Evolutionary conservation across 352 stramenopile species (phyloP), one percentile per base, ranked within the genome.

Genomic region (Phytophthora ramorum): DNA sequence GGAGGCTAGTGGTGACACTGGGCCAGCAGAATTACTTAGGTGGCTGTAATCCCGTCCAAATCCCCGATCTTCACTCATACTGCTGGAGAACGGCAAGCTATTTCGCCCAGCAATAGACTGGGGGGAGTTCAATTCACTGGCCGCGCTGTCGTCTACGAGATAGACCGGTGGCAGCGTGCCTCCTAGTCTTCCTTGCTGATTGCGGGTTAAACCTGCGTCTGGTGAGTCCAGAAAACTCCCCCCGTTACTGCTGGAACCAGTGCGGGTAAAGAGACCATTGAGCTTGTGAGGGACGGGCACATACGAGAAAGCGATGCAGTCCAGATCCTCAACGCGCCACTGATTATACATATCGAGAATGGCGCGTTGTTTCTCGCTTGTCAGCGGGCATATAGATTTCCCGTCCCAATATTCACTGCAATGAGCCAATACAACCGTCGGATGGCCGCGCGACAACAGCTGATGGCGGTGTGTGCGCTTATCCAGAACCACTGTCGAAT

Each of bases 311-410:
- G 88, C 88, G 12, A 92, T 86, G 50, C 85, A 93, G 47, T 95
- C 88, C 19, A 96, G 55, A 53, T 96, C 88, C 70, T 96, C 88
- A 13, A 93, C 86, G 10, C 85, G 83, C 88, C 88, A 96, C 48
- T 96, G 88, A 54, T 94, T 91, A 68, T 95, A 96, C 87, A 96
- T 95, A 17, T 96, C 88, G 16, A 94, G 69, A 46, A 96, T 96
- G 16, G 74, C 63, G 6, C 83, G 85, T 40, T 90, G 76, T 63
- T 92, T 95, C 17, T 96, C 88, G 32, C 52, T 85, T 57, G 81
- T 93, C 13, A 96, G 62, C 7, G 88, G 88, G 40, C 88, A 96
- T 37, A 96, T 96, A 0, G 85, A 94, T 46, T 95, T 93, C 26
- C 88, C 88, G 55, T 96, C 88, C 88, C 88, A 96, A 59, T 93